These are phyloP conservation scores for Capsicum rhomboideum DNA, from an alignment of 257 asterid genomes.

Conservation along the genomic window DNA sequence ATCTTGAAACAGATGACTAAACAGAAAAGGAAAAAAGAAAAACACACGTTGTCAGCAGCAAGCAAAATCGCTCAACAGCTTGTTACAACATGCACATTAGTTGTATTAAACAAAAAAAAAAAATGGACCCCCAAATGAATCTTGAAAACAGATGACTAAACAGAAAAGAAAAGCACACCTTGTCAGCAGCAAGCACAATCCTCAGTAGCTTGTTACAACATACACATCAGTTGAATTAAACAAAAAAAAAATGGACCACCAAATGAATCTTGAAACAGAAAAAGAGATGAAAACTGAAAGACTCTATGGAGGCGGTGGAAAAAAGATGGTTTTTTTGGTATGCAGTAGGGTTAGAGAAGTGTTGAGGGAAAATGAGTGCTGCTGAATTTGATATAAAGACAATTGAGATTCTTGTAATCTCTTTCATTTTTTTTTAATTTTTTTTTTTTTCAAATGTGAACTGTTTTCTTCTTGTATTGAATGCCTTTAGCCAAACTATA, in stretches of 20 bases:
- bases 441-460: neutral
- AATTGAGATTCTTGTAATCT: slow-evolving; percentile 53
- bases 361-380: neutral
- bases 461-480: neutral
- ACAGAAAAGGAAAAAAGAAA: no score
- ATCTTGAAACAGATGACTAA: no score
- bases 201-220: neutral
- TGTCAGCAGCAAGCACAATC: neutral
- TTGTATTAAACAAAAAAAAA: neutral
- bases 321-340: slow-evolving; percentile 15
- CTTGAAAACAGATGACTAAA: no score
- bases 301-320: neutral
- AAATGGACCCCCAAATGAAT: neutral
- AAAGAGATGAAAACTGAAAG: neutral
- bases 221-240: neutral
- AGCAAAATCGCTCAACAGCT: neutral
- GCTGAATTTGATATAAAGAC: slow-evolving; percentile 11
- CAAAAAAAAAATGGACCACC: neutral
- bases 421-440: slow-evolving; percentile 47
- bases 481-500: neutral
- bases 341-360: slow-evolving; percentile 32
- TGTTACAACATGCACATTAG: neutral
- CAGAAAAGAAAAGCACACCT: neutral
- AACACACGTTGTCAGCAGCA: neutral
- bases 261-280: neutral